Percentiles rank a stretch among this genome's conserved stretches.
These are phyloP conservation scores for Dicorynia guianensis DNA, from an alignment of 306 rosid species.

Conservation along the genomic window DNA sequence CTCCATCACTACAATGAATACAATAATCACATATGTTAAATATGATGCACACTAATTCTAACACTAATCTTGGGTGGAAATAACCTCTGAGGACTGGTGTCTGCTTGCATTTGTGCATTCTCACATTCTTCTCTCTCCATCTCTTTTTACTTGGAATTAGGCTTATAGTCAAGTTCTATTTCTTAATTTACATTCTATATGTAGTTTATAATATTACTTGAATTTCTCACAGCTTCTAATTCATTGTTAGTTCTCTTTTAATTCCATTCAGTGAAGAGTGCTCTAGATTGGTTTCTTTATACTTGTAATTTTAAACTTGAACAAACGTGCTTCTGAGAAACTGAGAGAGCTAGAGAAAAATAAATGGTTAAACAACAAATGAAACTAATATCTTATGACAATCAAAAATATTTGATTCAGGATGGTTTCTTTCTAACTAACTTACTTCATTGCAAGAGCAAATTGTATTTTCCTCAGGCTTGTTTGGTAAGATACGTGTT, in stretches of 20 bases:
- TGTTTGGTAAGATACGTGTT: constrained; percentile 25
- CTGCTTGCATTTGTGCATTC: not conserved
- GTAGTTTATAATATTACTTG: not conserved
- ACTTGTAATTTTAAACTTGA: not conserved
- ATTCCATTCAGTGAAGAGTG: not conserved
- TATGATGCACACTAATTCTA: no score
- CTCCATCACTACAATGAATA: no score
- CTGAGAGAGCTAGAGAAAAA: not conserved
- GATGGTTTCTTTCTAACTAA: constrained; percentile 19
- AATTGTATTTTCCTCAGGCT: constrained; percentile 19
- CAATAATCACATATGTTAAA: no score
- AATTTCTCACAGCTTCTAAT: not conserved
- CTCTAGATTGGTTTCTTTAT: no score
- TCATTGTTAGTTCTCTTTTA: no score
- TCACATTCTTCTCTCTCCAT: not conserved
- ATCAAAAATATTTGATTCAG: constrained; percentile 20
- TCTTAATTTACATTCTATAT: not conserved
- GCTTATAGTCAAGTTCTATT: not conserved
- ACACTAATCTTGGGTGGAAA: not conserved
- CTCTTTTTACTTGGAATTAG: not conserved
- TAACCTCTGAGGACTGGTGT: not conserved
- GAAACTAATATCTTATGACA: not conserved
- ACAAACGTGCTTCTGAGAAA: no score
- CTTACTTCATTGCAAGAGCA: constrained; percentile 4
- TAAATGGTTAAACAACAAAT: not conserved